Base-by-base conservation (phyloP, 768 basidiomycete species). In the Termitomyces sp. region DNA sequence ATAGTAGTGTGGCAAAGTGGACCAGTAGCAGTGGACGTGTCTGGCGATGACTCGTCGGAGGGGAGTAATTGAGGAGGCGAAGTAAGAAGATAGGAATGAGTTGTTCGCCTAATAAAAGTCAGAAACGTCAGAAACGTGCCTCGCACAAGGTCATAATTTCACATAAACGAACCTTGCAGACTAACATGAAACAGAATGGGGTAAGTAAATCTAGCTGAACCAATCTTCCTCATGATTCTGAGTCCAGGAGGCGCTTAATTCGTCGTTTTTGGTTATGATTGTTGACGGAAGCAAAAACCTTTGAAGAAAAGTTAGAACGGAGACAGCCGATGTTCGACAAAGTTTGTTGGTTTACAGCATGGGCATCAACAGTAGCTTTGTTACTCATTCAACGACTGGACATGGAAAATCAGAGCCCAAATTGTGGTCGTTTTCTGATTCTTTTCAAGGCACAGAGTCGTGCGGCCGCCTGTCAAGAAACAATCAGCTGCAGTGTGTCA, bases 121-220 rank as follows among this genome's bases (percentile, higher is more conserved):
- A 39, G n/a, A n/a, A n/a, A n/a, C n/a, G 38, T 49, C 7, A 56
- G 44, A 23, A 56, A 56, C 49, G 54, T 56, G 54, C 54, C 32
- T 44, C 33, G 31, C 48, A 20, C 42, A 56, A 50, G 54, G 48
- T 18, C 15, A n/a, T 47, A 25, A 5, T 20, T 39, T 35, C 48
- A 32, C 41, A 38, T 39, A 32, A 31, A 43, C 48, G 18, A 44
- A 42, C 39, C 49, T 27, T 42, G 7, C 38, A 44, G 29, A 55
- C 31, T 42, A 25, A 12, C 10, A 27, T 23, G 27, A 51, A 43
- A n/a, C 36, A 50, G 27, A 23, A 44, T 31, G 49, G 23, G 36
- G 18, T 35, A 45, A n/a, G 39, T 38, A 25, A 50, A 36, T 39
- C 29, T 50, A 25, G n/a, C 23, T 36, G 20, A 18, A 36, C 6